These are phyloP conservation scores for Aspergillus sparsus DNA, from an alignment of 495 filamentous ascomycete species.

Conservation along the genomic window DNA sequence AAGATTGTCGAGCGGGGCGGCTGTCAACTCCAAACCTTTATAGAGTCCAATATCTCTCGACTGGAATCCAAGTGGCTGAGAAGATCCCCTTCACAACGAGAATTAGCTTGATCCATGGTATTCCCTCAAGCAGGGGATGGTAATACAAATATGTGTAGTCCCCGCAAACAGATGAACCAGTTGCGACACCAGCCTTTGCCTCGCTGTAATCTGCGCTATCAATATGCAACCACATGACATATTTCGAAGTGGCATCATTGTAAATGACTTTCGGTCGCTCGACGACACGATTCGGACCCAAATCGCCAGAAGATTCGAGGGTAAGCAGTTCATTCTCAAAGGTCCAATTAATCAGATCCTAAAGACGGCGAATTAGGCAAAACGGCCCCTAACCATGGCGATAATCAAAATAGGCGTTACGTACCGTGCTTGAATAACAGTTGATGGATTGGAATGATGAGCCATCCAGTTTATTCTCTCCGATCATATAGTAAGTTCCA, in stretches of 20 bases:
- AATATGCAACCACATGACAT: constrained; percentile 67
- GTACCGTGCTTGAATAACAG: constrained; percentile 44
- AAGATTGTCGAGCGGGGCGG: too few species aligned
- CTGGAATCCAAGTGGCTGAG: constrained; percentile 53
- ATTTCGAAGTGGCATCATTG: constrained; percentile 55
- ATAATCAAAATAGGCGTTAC: background rate
- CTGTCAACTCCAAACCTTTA: constrained; percentile 38
- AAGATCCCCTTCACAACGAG: constrained; percentile 5
- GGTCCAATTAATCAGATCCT: constrained; percentile 62
- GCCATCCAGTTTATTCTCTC: constrained; percentile 66
- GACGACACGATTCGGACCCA: constrained; percentile 61
- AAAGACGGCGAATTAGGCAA: background rate
- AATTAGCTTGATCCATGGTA: background rate
- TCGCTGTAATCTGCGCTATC: constrained; percentile 63
- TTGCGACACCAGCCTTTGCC: constrained; percentile 65
- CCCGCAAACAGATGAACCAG: constrained; percentile 58
- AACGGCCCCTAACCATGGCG: background rate
- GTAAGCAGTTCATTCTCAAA: constrained; percentile 58
- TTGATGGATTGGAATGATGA: constrained; percentile 61
- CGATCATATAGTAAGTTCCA: constrained; percentile 61
- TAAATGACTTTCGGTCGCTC: constrained; percentile 68
- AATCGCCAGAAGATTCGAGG: constrained; percentile 51
- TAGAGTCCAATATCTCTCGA: constrained; percentile 64
- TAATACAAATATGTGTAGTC: constrained; percentile 39
- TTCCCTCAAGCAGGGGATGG: background rate